Evolutionary conservation across 352 stramenopile species (phyloP).

Genomic region (Pythium dissotocum): DNA sequence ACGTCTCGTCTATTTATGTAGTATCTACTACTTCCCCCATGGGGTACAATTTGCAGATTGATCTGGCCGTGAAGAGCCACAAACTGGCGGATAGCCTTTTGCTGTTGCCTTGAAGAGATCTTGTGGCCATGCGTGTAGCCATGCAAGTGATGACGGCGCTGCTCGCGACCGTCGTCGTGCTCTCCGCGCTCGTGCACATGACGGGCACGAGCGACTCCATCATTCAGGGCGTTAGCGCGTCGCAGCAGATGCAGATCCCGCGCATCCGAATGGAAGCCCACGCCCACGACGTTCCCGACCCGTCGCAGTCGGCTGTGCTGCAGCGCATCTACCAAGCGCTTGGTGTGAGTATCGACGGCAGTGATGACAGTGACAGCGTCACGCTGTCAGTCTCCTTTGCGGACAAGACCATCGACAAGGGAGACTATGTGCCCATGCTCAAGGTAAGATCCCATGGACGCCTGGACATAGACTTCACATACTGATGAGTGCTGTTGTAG

Average conservation of each 20-base stretch:
- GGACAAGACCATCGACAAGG: constrained; percentile 4
- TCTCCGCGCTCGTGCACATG: constrained; percentile 23
- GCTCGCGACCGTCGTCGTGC: constrained; percentile 9
- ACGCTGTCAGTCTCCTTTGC: constrained; percentile 15
- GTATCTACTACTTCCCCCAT: too few relatives aligned
- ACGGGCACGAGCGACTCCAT: constrained; percentile 23
- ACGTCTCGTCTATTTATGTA: not conserved
- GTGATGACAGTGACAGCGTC: constrained; percentile 12
- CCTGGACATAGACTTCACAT: too few relatives aligned
- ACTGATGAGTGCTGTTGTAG: too few relatives aligned
- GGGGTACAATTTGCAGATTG: too few relatives aligned
- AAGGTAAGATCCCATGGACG: too few relatives aligned
- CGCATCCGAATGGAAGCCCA: constrained; percentile 9
- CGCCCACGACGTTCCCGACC: not conserved
- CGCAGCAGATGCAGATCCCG: not conserved
- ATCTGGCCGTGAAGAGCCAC: not conserved
- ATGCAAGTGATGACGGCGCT: constrained; percentile 28
- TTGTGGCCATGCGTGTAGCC: constrained; percentile 11
- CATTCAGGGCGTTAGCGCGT: constrained; percentile 11
- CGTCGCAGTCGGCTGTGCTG: constrained; percentile 11
- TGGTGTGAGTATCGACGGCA: constrained; percentile 1
- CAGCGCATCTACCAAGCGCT: constrained; percentile 17
- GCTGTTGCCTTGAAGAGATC: not conserved
- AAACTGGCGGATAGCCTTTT: too few relatives aligned
- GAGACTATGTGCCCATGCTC: constrained; percentile 25